Percentiles rank a stretch among this genome's conserved stretches.
Evolutionary conservation across 2,329 filamentous ascomycete genomes (phyloP).

Genomic region (Chaetomiaceae sp.): DNA sequence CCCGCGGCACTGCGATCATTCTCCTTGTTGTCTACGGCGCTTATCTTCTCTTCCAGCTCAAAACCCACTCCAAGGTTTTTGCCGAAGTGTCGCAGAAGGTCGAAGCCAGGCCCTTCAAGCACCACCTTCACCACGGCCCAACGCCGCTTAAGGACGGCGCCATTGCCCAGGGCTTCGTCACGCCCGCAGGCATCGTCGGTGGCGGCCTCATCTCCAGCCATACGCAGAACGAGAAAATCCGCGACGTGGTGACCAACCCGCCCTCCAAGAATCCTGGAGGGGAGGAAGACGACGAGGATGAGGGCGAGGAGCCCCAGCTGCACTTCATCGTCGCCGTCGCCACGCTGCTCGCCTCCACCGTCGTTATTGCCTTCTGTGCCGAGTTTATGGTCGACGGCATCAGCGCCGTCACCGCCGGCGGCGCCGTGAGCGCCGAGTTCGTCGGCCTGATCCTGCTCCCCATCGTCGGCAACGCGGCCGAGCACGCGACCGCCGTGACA

Average conservation of each 20-base stretch:
- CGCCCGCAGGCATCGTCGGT: slow-evolving; percentile 34
- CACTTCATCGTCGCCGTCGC: slow-evolving; percentile 63
- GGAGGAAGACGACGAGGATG: slow-evolving; percentile 50
- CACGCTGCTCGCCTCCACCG: slow-evolving; percentile 42
- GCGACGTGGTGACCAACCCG: slow-evolving; percentile 38
- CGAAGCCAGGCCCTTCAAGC: slow-evolving; percentile 48
- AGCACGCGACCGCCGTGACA: slow-evolving; percentile 74
- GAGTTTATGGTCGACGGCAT: slow-evolving; percentile 74
- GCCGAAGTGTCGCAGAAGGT: slow-evolving; percentile 70
- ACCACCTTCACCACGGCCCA: slow-evolving; percentile 23
- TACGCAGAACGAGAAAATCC: slow-evolving; percentile 39
- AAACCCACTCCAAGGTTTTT: slow-evolving; percentile 10
- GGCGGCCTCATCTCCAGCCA: slow-evolving; percentile 11
- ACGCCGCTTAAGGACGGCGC: slow-evolving; percentile 28
- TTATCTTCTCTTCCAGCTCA: slow-evolving; percentile 73
- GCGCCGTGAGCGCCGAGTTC: slow-evolving; percentile 62
- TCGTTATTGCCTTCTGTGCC: slow-evolving; percentile 73
- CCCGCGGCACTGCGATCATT: slow-evolving; percentile 59
- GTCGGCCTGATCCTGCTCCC: slow-evolving; percentile 74
- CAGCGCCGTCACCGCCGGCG: slow-evolving; percentile 55
- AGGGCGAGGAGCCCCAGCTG: slow-evolving; percentile 68
- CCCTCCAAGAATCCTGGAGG: slow-evolving; percentile 12
- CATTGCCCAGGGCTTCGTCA: slow-evolving; percentile 36
- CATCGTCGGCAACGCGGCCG: slow-evolving; percentile 77
- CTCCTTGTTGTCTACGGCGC: slow-evolving; percentile 63